Evolutionary conservation across 305 asterid genomes (phyloP).

Genomic region (Fraxinus sp.): DNA sequence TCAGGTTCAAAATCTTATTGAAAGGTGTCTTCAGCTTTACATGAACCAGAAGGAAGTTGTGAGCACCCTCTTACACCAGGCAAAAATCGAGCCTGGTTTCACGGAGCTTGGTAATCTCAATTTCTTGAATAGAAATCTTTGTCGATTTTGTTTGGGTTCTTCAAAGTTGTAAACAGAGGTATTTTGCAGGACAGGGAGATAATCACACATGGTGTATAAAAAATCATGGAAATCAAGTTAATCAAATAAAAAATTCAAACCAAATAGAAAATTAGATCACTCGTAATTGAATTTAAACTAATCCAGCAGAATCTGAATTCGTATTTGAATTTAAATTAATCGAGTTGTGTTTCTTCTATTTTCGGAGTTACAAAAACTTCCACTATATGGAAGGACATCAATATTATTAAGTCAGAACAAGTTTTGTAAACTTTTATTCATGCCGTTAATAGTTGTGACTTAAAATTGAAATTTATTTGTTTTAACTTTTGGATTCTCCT

Average conservation of each 20-base stretch:
- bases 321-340: background rate
- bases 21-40: conserved; percentile 95
- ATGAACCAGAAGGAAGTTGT: conserved; percentile 80
- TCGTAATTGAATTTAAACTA: background rate
- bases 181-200: background rate
- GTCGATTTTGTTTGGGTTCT: background rate
- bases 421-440: background rate
- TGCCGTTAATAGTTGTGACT: background rate
- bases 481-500: conserved; percentile 23
- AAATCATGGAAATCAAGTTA: background rate
- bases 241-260: background rate
- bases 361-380: background rate
- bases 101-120: conserved; percentile 71
- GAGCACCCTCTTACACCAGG: conserved; percentile 66
- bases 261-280: background rate
- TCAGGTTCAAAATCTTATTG: conserved; percentile 91
- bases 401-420: background rate
- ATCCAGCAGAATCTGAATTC: background rate
- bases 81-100: conserved; percentile 84
- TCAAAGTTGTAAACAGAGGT: background rate
- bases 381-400: background rate
- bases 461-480: conserved; percentile 1
- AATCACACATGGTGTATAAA: background rate
- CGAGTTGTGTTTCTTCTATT: background rate
- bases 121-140: conserved; percentile 4